phyloP scores from a whole-genome alignment of 2,329 filamentous ascomycete species.

The Exophiala viscosa region DNA sequence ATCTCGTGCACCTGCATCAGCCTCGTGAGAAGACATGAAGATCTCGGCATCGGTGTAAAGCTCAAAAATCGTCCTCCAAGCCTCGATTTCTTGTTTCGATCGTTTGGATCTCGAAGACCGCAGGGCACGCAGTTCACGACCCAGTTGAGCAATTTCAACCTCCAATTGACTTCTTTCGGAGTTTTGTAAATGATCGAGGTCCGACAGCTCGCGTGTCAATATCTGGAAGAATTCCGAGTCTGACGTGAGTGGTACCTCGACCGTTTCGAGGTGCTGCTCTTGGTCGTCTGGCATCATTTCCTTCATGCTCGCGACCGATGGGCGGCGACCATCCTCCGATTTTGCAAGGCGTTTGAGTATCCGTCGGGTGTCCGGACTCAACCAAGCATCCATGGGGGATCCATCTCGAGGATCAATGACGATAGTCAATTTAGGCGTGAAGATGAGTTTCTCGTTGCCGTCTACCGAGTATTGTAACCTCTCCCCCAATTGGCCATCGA shows the following conservation, averaged over 20 bases:
- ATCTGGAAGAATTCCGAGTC: constrained; percentile 77
- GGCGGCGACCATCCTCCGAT: neutral
- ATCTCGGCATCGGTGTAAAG: constrained; percentile 74
- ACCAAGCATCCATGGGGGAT: constrained; percentile 62
- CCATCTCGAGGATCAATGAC: constrained; percentile 65
- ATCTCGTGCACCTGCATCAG: constrained; percentile 63
- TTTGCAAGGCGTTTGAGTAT: constrained; percentile 60
- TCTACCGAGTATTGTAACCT: constrained; percentile 54
- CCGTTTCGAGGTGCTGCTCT: constrained; percentile 36
- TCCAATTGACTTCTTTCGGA: constrained; percentile 63
- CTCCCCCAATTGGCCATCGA: constrained; percentile 28
- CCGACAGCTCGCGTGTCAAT: constrained; percentile 66
- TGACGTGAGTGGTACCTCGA: constrained; percentile 74
- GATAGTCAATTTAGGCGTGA: constrained; percentile 65
- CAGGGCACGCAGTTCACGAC: constrained; percentile 58
- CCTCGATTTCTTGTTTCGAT: constrained; percentile 61
- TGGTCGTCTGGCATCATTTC: constrained; percentile 2
- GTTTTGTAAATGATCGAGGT: constrained; percentile 64
- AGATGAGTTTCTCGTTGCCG: constrained; percentile 45
- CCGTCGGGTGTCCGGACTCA: constrained; percentile 62
- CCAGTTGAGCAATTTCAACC: constrained; percentile 60
- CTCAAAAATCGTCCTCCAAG: constrained; percentile 78
- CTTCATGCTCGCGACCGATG: neutral
- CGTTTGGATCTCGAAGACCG: constrained; percentile 63
- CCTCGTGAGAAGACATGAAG: constrained; percentile 76